Conservation (phyloP, 805 yeast species). For the Candida boidinii region DNA sequence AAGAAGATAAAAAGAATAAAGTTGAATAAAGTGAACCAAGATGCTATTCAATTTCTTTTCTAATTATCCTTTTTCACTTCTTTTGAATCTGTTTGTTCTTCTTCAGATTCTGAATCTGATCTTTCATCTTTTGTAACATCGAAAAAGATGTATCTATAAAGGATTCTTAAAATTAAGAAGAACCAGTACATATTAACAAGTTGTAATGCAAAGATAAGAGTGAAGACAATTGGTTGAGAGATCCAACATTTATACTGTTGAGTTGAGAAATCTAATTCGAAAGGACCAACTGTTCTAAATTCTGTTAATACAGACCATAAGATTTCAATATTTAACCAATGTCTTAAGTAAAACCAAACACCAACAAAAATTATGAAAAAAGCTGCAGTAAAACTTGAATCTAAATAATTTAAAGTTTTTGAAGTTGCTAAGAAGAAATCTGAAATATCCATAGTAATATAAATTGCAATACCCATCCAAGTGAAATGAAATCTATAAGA, state of each 20-base stretch:
- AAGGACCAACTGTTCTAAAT: constrained; percentile 79
- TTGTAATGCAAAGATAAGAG: constrained; percentile 71
- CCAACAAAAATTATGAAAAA: constrained; percentile 60
- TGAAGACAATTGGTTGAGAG: constrained; percentile 83
- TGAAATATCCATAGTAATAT: constrained; percentile 92
- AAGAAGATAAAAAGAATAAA: too few species aligned
- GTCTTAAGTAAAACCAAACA: constrained; percentile 86
- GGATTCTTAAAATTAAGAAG: constrained; percentile 68
- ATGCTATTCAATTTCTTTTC: too few species aligned
- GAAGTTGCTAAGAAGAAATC: constrained; percentile 83
- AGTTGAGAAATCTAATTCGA: constrained; percentile 70
- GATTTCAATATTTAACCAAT: constrained; percentile 70
- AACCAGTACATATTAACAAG: constrained; percentile 86
- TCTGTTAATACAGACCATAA: constrained; percentile 82
- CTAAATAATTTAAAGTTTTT: constrained; percentile 80
- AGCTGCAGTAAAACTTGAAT: constrained; percentile 53
- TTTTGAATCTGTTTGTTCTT: constrained; percentile 22
- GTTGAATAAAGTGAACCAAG: too few species aligned
- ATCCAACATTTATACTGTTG: constrained; percentile 97
- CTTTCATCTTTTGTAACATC: constrained; percentile 73
- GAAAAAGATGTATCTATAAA: constrained; percentile 51
- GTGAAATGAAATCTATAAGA: constrained; percentile 94
- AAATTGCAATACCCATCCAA: constrained; percentile 88
- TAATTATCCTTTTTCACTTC: constrained; percentile 5
- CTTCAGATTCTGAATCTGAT: constrained; percentile 74